A percentile compares a stretch with the other conserved stretches of the same genome.
These are phyloP conservation scores for Cercospora berteroae DNA, from an alignment of 2,329 filamentous ascomycete genomes.

Conservation along the genomic window DNA sequence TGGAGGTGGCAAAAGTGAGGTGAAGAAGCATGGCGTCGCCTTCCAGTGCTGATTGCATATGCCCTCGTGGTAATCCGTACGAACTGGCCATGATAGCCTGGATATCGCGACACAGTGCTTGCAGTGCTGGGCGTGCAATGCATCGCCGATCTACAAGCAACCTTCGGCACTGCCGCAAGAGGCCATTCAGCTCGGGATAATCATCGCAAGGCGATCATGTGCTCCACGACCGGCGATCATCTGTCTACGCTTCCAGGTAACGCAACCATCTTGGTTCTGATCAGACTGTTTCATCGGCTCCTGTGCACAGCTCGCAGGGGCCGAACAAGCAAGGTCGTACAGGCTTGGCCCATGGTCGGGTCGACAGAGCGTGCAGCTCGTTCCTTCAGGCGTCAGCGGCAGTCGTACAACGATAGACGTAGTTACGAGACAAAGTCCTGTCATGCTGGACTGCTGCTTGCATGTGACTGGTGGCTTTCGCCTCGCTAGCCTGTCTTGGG, in stretches of 20 bases:
- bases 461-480: neutral
- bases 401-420: neutral
- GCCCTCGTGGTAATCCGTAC: neutral
- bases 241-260: neutral
- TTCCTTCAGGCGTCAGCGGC: neutral
- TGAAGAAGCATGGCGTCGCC: slow-evolving; percentile 73
- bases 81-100: neutral
- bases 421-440: neutral
- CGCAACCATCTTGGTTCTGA: neutral
- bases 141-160: neutral
- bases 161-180: neutral
- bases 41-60: slow-evolving; percentile 67
- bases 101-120: neutral
- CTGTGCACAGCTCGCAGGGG: neutral
- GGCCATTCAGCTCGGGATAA: neutral
- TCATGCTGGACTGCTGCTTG: neutral
- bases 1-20: slow-evolving; percentile 76
- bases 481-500: slow-evolving; percentile 4
- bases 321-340: neutral
- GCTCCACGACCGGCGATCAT: neutral
- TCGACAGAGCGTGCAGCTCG: neutral
- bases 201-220: neutral
- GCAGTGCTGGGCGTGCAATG: neutral
- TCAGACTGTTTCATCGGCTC: neutral
- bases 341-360: neutral